phyloP scores from a whole-genome alignment of 305 asterid species.

The Withania somnifera region DNA sequence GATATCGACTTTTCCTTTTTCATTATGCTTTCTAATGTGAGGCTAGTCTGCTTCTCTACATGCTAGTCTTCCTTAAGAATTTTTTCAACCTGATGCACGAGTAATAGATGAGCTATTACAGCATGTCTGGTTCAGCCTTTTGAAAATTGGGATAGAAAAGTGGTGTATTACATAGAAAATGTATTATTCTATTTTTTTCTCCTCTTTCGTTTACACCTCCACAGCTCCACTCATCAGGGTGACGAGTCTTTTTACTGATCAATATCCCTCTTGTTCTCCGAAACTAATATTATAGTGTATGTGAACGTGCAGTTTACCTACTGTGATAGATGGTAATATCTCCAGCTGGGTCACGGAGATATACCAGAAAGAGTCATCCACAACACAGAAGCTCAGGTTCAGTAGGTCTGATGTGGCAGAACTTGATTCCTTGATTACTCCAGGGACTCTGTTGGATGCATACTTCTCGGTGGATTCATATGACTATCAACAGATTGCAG shows the following conservation, averaged over 20 bases:
- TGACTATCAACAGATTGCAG: slow-evolving; percentile 73
- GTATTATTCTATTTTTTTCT: not conserved
- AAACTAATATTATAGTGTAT: not conserved
- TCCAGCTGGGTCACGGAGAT: slow-evolving; percentile 60
- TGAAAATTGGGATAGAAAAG: not conserved
- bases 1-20: not conserved
- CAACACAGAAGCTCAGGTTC: slow-evolving; percentile 45
- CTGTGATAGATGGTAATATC: slow-evolving; percentile 38
- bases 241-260: not conserved
- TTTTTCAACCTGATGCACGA: not conserved
- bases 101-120: not conserved
- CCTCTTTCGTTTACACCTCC: not conserved
- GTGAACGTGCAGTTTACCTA: slow-evolving; percentile 45
- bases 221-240: not conserved
- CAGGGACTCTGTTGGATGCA: slow-evolving; percentile 58
- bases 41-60: not conserved
- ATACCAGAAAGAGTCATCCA: slow-evolving; percentile 44
- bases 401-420: slow-evolving; percentile 43
- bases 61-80: not conserved
- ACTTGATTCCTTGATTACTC: slow-evolving; percentile 41
- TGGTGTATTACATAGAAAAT: not conserved
- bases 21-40: not conserved
- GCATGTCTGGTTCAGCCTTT: not conserved
- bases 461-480: slow-evolving; percentile 57
- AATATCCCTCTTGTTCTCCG: not conserved